Evolutionary conservation across 257 asterid species (phyloP).

Genomic region (Forsythia suspensa): DNA sequence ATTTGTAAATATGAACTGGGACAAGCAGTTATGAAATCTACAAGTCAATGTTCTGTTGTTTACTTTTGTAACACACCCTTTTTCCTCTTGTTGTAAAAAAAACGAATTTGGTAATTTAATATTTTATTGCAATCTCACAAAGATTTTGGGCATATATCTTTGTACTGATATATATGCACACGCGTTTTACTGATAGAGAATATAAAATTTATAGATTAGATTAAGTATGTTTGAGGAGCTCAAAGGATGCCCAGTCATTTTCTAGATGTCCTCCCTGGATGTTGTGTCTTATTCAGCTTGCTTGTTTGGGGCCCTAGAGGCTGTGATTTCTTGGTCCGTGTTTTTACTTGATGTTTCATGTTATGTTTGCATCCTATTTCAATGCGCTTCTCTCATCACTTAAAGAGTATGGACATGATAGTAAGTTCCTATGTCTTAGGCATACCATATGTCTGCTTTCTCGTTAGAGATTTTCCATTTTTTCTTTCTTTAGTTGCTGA

Average conservation of each 20-base stretch:
- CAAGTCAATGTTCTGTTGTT: neutral
- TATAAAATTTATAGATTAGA: neutral
- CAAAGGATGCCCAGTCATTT: neutral
- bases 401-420: neutral
- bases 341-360: neutral
- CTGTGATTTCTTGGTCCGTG: neutral
- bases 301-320: neutral
- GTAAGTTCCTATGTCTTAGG: neutral
- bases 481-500: neutral
- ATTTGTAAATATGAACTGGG: neutral
- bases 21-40: neutral
- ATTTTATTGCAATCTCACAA: neutral
- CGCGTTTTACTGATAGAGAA: neutral
- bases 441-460: neutral
- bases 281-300: neutral
- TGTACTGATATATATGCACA: neutral
- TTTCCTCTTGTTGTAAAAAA: neutral
- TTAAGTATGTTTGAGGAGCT: neutral
- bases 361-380: neutral
- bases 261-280: neutral
- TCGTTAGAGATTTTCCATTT: slow-evolving; percentile 4
- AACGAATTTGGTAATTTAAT: neutral
- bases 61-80: neutral
- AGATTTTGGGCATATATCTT: neutral
- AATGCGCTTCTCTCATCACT: neutral